These are phyloP conservation scores for Dictyostelium purpureum DNA, from an alignment of 78 protist genomes.

Conservation along the genomic window DNA sequence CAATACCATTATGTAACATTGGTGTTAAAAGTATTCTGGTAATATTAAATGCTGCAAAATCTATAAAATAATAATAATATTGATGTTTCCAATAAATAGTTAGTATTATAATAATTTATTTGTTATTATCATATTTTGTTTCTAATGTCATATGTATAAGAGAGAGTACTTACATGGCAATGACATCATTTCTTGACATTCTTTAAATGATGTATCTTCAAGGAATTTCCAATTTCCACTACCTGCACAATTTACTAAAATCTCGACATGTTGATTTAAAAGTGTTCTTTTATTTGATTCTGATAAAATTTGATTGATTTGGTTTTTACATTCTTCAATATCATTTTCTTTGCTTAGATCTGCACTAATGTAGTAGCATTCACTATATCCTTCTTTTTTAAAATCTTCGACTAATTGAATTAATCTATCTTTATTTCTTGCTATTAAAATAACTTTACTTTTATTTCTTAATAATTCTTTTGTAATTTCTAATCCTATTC, in stretches of 20 bases:
- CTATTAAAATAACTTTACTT: conserved; percentile 11
- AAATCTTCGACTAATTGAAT: neutral
- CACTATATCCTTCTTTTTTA: neutral
- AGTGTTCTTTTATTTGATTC: neutral
- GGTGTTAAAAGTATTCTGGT: neutral
- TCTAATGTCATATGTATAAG: neutral
- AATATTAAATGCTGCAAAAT: conserved; percentile 61
- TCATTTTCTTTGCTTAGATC: conserved; percentile 25
- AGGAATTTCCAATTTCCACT: conserved; percentile 59
- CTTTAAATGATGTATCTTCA: conserved; percentile 26
- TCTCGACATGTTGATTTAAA: neutral
- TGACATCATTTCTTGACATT: conserved; percentile 27
- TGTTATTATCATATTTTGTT: neutral
- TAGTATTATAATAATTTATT: neutral
- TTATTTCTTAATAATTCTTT: conserved; percentile 43
- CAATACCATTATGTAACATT: conserved; percentile 21
- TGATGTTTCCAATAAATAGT: neutral
- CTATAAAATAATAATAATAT: neutral
- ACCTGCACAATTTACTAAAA: conserved; percentile 50
- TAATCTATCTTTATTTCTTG: conserved; percentile 17
- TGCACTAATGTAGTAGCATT: neutral
- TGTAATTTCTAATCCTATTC: conserved; percentile 34
- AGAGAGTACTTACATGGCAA: conserved; percentile 35
- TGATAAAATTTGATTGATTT: neutral
- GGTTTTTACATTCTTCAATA: neutral